These are phyloP conservation scores for Gliomastix tumulicola DNA, from an alignment of 2,329 filamentous ascomycete genomes.

Conservation along the genomic window DNA sequence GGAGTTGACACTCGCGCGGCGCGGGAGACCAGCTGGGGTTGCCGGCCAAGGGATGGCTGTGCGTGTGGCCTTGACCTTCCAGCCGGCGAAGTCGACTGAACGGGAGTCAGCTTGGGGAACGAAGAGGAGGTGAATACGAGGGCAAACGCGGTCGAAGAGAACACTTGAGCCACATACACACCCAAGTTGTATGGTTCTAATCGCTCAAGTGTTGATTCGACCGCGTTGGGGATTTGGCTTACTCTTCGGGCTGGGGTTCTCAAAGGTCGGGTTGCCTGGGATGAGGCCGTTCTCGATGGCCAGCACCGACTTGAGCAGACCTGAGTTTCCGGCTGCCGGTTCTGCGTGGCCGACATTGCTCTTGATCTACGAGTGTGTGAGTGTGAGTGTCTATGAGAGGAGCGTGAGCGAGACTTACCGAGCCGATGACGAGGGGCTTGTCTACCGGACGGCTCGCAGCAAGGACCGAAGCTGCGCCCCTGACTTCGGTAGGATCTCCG, in stretches of 20 bases:
- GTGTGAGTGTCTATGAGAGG: too few relatives aligned
- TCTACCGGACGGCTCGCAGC: constrained; percentile 6
- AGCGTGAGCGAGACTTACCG: constrained; percentile 28
- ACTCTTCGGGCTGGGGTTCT: constrained; percentile 15
- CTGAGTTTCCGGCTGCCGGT: constrained; percentile 19
- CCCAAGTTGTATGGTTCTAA: neutral
- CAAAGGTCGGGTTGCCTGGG: constrained; percentile 15
- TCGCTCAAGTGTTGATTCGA: constrained; percentile 9
- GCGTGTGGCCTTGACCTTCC: neutral
- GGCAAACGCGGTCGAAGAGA: too few relatives aligned
- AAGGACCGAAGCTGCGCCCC: constrained; percentile 23
- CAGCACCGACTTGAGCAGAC: constrained; percentile 20
- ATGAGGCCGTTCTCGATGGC: constrained; percentile 17
- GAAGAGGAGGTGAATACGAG: too few relatives aligned
- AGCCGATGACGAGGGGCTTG: constrained; percentile 21
- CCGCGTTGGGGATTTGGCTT: too few relatives aligned
- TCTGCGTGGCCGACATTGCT: constrained; percentile 29
- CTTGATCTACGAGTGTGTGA: too few relatives aligned
- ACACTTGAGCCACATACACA: neutral
- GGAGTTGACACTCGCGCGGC: constrained; percentile 24
- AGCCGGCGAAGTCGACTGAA: neutral
- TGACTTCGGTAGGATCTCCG: constrained; percentile 33
- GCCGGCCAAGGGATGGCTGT: constrained; percentile 18
- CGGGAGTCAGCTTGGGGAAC: too few relatives aligned
- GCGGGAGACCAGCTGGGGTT: constrained; percentile 3